Evolutionary conservation across 805 yeast species (phyloP), one percentile per base, ranked within the genome.

Genomic region (Kodamaea hsintzibuensis): DNA sequence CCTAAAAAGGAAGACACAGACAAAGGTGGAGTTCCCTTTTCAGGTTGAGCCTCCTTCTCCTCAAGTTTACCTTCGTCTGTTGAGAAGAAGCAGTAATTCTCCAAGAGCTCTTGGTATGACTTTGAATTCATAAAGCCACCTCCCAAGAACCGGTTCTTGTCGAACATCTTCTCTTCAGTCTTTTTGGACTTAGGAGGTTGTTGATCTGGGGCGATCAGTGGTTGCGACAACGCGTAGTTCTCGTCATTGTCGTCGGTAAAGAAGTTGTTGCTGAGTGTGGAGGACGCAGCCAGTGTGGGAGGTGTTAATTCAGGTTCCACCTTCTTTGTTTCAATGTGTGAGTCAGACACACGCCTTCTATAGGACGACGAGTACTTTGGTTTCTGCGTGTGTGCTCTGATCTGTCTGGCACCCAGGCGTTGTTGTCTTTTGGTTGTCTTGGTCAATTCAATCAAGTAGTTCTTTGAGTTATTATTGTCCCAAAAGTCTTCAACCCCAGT

Each of bases 401-500:
- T 60, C 35, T 33, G 43, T 42, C 30, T 51, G 30, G 40, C 39
- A 12, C 33, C 48, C 17, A 42, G 45, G 10, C 33, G 42, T 16
- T 52, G 8, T 9, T 16, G n/a, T 22, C 42, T 39, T 42, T 53
- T 59, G 43, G 55, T 51, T 13, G 60, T 58, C 55, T 68, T 68
- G 18, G 67, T 71, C 55, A 82, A 77, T 39, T 67, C 67, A 14
- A 90, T 69, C 43, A 73, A 77, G 68, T 87, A 90, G 70, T 90
- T 90, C 45, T 70, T 66, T 50, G 65, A 64, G 39, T 70, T 57
- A 69, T 90, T 91, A 71, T 88, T 90, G 67, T 90, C 97, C 96
- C 96, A 90, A 63, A 66, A 80, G 59, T 85, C 91, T 45, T 64
- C 61, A 13, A 78, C 78, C 43, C 71, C 67, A 16, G 82, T 70